Evolutionary conservation across 192 early-diverging fungal species (phyloP).

Genomic region (Coemansia reversa): DNA sequence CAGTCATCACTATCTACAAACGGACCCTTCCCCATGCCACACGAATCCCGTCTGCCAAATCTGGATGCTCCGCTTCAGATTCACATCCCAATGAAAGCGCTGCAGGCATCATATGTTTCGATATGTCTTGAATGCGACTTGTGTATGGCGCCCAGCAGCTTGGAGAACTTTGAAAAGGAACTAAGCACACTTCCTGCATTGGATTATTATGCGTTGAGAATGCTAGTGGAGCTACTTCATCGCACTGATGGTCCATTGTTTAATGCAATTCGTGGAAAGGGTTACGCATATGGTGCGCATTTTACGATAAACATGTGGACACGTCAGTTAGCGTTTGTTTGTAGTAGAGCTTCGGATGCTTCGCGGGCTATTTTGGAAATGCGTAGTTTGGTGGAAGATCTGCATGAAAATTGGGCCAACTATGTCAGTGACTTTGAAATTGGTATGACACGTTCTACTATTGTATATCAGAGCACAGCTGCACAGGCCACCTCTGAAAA

Average conservation of each 20-base stretch:
- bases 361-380: constrained; percentile 30
- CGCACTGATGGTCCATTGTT: constrained; percentile 75
- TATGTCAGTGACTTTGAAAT: constrained; percentile 49
- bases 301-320: constrained; percentile 60
- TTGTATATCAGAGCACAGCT: constrained; percentile 13
- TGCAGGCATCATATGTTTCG: constrained; percentile 50
- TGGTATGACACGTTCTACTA: constrained; percentile 30
- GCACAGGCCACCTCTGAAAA: constrained; percentile 18
- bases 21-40: constrained; percentile 47
- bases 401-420: constrained; percentile 29
- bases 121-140: constrained; percentile 52
- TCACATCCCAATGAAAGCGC: constrained; percentile 50
- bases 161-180: constrained; percentile 27
- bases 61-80: constrained; percentile 42
- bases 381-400: constrained; percentile 14
- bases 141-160: constrained; percentile 9
- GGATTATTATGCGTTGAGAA: constrained; percentile 57
- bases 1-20: background rate
- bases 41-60: constrained; percentile 43
- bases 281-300: constrained; percentile 72
- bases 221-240: constrained; percentile 70
- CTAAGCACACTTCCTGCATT: constrained; percentile 44
- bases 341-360: constrained; percentile 28
- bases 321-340: constrained; percentile 49
- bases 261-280: constrained; percentile 70